Evolutionary conservation across 768 basidiomycete species (phyloP), one percentile per base, ranked within the genome.

Genomic region (Boletellus ananiceps): DNA sequence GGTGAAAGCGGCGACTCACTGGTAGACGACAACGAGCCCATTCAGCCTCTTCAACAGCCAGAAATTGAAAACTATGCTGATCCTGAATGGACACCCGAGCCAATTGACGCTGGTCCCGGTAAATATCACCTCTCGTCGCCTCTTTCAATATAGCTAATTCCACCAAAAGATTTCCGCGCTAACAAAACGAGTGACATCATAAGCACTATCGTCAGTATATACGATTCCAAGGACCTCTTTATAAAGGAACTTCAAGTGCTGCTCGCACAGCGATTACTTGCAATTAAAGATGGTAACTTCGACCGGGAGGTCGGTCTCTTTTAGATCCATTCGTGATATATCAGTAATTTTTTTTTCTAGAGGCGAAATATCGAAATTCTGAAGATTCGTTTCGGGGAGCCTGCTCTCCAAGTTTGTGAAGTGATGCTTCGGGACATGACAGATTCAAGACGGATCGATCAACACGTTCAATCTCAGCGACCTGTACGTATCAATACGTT

Each of bases 401-500:
- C 84, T 1, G 84, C 93, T 2, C 69, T 99, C 48, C 93, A 96
- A 65, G 88, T 93, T 5, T 97, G 94, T 73, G 95, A 98, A 64
- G 93, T 99, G 47, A 98, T 99, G 96, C 72, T 98, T 62, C 89
- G 84, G 62, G 96, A 99, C 65, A 88, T 98, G 83, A 87, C 91
- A 3, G 93, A 98, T 66, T 96, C 95, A 35, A 86, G 83, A 60
- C 80, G 92, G 31, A 88, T 86, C 42, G 90, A 98, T 64, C 80
- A 81, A n/a, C 86, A 88, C 64, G 80, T 98, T 2, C 91, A 95
- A 57, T 76, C 82, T 0, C 83, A 88, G 61, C 76, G 76, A 43
- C 51, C 71, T 41, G 91, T 92, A 58, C 57, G 84, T 60, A 32
- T 13, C 8, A 13, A 15, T 33, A 4, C 12, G 8, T 12, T 35